phyloP scores from a whole-genome alignment of 371 early-diverging fungal genomes.

The Lichtheimia corymbifera region DNA sequence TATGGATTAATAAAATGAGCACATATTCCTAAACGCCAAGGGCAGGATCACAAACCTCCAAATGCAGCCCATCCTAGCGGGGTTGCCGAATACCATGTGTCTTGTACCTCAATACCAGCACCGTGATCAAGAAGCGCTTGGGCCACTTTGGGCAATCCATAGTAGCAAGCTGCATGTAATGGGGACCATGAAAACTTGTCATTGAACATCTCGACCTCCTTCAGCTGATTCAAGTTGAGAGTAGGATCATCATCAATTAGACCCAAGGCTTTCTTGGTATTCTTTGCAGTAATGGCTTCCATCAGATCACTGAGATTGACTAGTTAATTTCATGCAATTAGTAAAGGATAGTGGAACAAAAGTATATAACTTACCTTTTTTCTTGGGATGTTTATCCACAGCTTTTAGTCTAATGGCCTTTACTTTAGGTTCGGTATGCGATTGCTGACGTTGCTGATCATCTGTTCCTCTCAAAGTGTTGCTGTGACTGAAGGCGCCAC shows the following conservation, averaged over 20 bases:
- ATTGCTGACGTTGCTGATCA: background rate
- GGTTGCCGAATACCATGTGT: constrained; percentile 84
- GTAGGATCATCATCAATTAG: constrained; percentile 31
- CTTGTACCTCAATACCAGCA: constrained; percentile 80
- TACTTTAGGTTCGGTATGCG: constrained; percentile 23
- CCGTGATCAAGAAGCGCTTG: constrained; percentile 68
- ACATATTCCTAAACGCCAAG: no score
- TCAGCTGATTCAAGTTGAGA: constrained; percentile 57
- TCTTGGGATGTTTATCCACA: constrained; percentile 34
- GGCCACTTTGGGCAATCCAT: constrained; percentile 71
- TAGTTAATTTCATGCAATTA: no score
- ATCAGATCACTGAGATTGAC: constrained; percentile 23
- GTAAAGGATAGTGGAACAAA: background rate
- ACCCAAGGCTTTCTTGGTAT: constrained; percentile 31
- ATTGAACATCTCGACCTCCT: constrained; percentile 61
- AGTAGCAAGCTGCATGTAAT: constrained; percentile 87
- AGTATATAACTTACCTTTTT: background rate
- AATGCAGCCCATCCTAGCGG: constrained; percentile 94
- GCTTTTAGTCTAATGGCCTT: constrained; percentile 40
- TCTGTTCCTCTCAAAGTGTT: constrained; percentile 3
- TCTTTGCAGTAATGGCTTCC: constrained; percentile 30
- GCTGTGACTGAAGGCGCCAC: constrained; percentile 26
- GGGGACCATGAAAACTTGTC: constrained; percentile 82
- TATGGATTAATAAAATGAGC: background rate
- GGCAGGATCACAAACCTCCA: constrained; percentile 44